Evolutionary conservation across 1,139 yeast species (phyloP).

Genomic region (Blastobotrys illinoisensis): DNA sequence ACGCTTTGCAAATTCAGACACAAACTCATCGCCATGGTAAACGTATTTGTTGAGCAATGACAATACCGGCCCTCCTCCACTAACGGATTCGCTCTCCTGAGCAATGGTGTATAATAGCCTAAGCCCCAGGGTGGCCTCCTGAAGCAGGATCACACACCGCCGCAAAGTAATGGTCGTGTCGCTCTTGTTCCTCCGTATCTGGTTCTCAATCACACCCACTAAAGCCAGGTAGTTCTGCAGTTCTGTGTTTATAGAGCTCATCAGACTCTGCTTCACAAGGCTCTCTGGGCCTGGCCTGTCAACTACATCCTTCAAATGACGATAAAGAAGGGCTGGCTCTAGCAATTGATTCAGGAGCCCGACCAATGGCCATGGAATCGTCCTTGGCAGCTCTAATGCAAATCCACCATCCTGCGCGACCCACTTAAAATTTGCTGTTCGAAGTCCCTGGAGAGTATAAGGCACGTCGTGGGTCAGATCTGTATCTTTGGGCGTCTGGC

Average conservation of each 20-base stretch:
- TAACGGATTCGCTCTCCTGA: conserved; percentile 32
- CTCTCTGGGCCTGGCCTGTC: conserved; percentile 1
- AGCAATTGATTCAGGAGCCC: conserved; percentile 52
- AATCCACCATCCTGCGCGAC: conserved; percentile 24
- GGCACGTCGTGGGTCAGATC: conserved; percentile 54
- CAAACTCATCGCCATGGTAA: conserved; percentile 57
- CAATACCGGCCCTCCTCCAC: conserved; percentile 54
- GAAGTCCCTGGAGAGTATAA: conserved; percentile 67
- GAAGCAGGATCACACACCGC: conserved; percentile 42
- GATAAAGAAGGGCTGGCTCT: conserved; percentile 71
- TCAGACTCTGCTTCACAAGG: conserved; percentile 60
- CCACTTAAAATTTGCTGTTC: conserved; percentile 57
- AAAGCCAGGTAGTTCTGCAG: conserved; percentile 49
- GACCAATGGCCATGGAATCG: conserved; percentile 53
- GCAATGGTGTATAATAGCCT: conserved; percentile 47
- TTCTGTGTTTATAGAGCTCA: conserved; percentile 50
- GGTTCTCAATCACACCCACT: conserved; percentile 49
- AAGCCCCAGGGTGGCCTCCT: conserved; percentile 48
- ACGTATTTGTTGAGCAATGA: conserved; percentile 48
- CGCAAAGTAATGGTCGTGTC: conserved; percentile 31
- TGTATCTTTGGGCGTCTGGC: conserved; percentile 39
- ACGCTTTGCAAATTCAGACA: conserved; percentile 40
- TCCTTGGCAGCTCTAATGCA: conserved; percentile 41
- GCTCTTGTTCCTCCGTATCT: conserved; percentile 25
- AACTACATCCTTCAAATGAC: conserved; percentile 29